Conservation (phyloP, 257 asterid species). For the Solanum clarkiae region DNA sequence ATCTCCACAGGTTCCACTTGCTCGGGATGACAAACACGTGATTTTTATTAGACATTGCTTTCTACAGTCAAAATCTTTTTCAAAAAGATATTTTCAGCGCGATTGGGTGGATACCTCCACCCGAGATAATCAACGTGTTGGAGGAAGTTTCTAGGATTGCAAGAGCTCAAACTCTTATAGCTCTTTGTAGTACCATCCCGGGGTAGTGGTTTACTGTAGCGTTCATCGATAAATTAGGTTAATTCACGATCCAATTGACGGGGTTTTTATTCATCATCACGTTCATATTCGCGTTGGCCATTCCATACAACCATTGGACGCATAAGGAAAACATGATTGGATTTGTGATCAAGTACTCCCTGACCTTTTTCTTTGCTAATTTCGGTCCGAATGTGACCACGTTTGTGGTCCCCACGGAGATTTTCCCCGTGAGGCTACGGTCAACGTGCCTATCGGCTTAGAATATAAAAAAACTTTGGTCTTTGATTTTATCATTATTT, state of each 20-base stretch:
- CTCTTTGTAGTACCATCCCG: conserved; percentile 28
- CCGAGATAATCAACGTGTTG: conserved; percentile 22
- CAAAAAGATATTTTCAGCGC: conserved; percentile 26
- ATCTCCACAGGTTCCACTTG: conserved; percentile 27
- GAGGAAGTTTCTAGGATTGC: conserved; percentile 23
- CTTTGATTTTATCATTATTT: too few relatives aligned
- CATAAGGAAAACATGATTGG: conserved; percentile 6
- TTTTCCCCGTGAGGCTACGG: conserved; percentile 3
- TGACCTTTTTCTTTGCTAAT: conserved; percentile 36
- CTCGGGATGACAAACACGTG: conserved; percentile 29
- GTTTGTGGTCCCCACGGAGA: conserved; percentile 33
- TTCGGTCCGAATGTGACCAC: conserved; percentile 40
- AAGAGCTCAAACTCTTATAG: conserved; percentile 27
- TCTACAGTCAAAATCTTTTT: conserved; percentile 19
- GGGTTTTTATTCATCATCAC: conserved; percentile 29
- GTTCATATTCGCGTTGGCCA: conserved; percentile 28
- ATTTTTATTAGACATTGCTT: conserved; percentile 32
- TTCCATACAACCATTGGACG: conserved; percentile 30
- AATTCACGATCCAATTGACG: background rate
- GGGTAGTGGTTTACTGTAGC: conserved; percentile 43
- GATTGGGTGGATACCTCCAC: conserved; percentile 32
- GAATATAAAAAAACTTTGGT: background rate
- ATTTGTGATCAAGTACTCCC: conserved; percentile 22
- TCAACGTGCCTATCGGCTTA: conserved; percentile 34
- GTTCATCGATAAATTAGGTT: conserved; percentile 19